Base-by-base conservation (phyloP, 331 rosid species). In the Stylosanthes scabra region DNA sequence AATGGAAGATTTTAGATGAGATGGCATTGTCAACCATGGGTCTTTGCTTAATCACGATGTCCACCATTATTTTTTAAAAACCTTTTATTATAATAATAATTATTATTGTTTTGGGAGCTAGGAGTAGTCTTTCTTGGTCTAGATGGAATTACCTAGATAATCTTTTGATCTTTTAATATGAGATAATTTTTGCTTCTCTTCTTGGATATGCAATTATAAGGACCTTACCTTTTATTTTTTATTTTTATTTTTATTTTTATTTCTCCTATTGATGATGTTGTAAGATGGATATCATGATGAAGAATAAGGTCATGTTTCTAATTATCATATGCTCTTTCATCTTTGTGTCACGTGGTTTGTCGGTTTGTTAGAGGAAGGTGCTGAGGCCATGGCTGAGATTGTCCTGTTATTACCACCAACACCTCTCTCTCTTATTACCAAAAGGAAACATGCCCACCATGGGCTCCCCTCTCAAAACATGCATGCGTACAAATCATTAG, bases 341-440 rank as follows among this genome's bases (percentile, higher is more conserved):
- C 74, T 78, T 29, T 65, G 69, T 64, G 69, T 85, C 92, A 87
- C 89, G 86, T 87, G 92, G 83, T 81, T 82, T 87, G 92, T 85
- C 92, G 83, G 86, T 71, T 87, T 82, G 88, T 79, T 72, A 75
- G 61, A 78, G 83, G 83, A 85, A 82, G 78, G 83, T 86, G 85
- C 83, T 61, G 64, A 76, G 71, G 29, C 76, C 68, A 74, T 70
- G 76, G 83, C 44, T 77, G 58, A 31, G 71, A 37, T 82, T 83
- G 84, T 83, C 89, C 79, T 85, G 14, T 67, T 76, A 79, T 5
- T 5, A 31, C 37, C 69, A 79, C 68, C 45, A 70, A 12, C 66
- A 27, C 74, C 29, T 31, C 79, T 71, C 80, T 74, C 58, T 44
- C 41, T 58, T 20, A 51, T 71, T 49, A 14, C 56, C 69, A 71